Evolutionary conservation across 2,329 filamentous ascomycete species (phyloP).

Genomic region (Ophiostoma ips): DNA sequence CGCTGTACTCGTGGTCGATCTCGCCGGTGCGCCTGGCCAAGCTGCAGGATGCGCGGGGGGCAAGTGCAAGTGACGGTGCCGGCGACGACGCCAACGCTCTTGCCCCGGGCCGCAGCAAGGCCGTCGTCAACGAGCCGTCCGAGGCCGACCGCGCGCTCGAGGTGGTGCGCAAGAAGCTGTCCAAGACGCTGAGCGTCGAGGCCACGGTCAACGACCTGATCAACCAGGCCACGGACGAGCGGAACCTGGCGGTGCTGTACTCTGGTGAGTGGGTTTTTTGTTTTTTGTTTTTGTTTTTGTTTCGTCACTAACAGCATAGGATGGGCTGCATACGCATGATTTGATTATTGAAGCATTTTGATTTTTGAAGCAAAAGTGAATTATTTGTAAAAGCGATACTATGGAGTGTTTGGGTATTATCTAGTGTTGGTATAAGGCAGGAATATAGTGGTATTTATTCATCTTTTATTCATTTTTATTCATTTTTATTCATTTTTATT

Average conservation of each 20-base stretch:
- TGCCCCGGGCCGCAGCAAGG: constrained; percentile 24
- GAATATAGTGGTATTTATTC: no score
- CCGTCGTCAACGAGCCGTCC: constrained; percentile 39
- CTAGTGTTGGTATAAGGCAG: not conserved
- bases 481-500: no score
- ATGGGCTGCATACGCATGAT: constrained; percentile 14
- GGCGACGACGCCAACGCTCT: constrained; percentile 14
- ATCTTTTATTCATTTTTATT: no score
- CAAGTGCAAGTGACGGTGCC: constrained; percentile 19
- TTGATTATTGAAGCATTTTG: not conserved
- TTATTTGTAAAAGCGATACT: no score
- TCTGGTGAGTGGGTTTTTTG: constrained; percentile 46
- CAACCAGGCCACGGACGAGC: constrained; percentile 86
- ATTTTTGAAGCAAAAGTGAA: not conserved
- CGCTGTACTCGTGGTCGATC: constrained; percentile 88
- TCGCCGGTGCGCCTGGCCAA: constrained; percentile 54
- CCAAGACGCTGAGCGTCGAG: constrained; percentile 82
- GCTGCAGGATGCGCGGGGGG: constrained; percentile 42
- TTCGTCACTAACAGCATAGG: constrained; percentile 5
- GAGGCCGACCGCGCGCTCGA: constrained; percentile 88
- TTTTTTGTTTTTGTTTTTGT: not conserved
- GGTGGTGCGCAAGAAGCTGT: constrained; percentile 90
- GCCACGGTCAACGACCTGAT: constrained; percentile 96
- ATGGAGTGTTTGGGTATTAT: no score
- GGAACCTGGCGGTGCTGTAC: constrained; percentile 82